Evolutionary conservation across 192 early-diverging fungal species (phyloP), one percentile per base, ranked within the genome.

Genomic region (Mortierella claussenii): DNA sequence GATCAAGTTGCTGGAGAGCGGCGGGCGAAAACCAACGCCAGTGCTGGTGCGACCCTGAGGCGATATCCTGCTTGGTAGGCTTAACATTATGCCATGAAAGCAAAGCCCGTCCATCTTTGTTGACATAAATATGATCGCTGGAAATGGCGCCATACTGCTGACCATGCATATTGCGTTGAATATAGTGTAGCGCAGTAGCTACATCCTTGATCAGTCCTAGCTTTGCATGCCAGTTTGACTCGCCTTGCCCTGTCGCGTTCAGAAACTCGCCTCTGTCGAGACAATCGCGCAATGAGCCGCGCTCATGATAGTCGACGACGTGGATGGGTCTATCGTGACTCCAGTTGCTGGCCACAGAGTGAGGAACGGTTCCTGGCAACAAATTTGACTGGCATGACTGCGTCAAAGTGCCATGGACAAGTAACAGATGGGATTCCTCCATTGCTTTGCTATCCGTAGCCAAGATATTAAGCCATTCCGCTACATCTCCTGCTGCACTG

Each of bases 261-360:
- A 59, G 21, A 31, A 68, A 68, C n/a, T 71, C 46, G 6, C 54
- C 60, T 33, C 43, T 20, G 37, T 74, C 70, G 24, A 74, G 46
- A 11, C 53, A 31, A 1, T 64, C 28, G 12, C 70, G 54, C 1
- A 74, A 50, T 2, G 70, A 57, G 2, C 70, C 70, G 26, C 49
- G 49, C 15, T 56, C 46, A 20, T 58, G 59, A 27, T 53, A 74
- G 1, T 58, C 30, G 7, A 65, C 23, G 8, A 74, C 70, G 26
- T 30, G 20, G 9, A 64, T 17, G 0, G 62, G 55, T 26, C 60
- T 28, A 4, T 55, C 37, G 6, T 18, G 18, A 27, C 20, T 20
- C 11, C 47, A 33, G 0, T n/a, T 18, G 37, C 37, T 32, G 3
- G 65, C 55, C 37, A 51, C 10, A 3, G 65, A 68, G 0, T 42